Base-by-base conservation (phyloP, 192 early-diverging fungal species). In the Coemansia sp. region DNA sequence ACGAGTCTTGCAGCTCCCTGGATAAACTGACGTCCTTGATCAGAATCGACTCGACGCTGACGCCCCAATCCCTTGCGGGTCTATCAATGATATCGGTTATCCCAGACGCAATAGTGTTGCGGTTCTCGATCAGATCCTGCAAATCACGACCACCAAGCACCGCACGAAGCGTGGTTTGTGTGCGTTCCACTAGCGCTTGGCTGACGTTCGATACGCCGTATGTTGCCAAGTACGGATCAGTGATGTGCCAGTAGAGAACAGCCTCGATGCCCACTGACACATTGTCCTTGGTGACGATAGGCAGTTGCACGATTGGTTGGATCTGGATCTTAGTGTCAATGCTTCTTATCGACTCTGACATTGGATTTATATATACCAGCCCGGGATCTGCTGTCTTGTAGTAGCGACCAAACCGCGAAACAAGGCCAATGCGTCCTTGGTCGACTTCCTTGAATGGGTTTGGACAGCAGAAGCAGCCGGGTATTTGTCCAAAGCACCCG, bases 221-320 rank as follows among this genome's bases (percentile, higher is more conserved):
- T 18, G 83, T 81, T 8, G 92, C 86, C 60, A 90, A 83, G 40
- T 91, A 95, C 6, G 92, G 92, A 60, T 93, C 90, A 26, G 86
- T 75, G 40, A 91, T 72, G 57, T 93, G 86, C 92, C 92, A 96
- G 65, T 90, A 95, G 1, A 97, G 76, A 0, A 97, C 93, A 7
- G 89, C 87, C 73, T 95, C 94, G 61, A 97, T 94, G 4, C 71
- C 71, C 33, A 94, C 86, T 28, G 84, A 89, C 58, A 95, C 92
- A 68, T 97, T 97, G 79, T 96, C 94, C 71, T 95, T 93, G 42
- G 92, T 94, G 80, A 94, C 90, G 59, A 96, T 90, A 9, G 84
- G 72, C 74, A 95, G 90, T 20, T 72, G 58, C 30, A 87, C 85
- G 28, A 95, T 88, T 8, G 88, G 64, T 35, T 68, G 56, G 18